These are phyloP conservation scores for Leishmania gerbilli DNA, from an alignment of 208 protist species.

Conservation along the genomic window DNA sequence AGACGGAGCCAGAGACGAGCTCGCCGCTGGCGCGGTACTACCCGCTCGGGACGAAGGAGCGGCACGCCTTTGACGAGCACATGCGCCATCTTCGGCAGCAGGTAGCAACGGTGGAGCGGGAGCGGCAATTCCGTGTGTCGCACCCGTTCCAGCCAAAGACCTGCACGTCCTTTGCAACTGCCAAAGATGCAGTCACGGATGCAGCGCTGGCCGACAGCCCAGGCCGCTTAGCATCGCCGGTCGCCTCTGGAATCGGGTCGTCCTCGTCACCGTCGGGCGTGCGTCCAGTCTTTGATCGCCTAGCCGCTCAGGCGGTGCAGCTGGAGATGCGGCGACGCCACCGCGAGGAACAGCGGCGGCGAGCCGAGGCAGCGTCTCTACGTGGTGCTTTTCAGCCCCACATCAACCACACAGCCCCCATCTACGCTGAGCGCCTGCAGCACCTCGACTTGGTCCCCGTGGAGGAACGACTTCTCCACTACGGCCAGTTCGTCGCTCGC, in stretches of 20 bases:
- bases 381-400: constrained; percentile 53
- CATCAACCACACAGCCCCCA: constrained; percentile 41
- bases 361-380: constrained; percentile 41
- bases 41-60: constrained; percentile 63
- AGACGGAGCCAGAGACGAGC: not conserved
- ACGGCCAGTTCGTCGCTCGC: constrained; percentile 54
- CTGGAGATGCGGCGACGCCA: constrained; percentile 38
- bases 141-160: constrained; percentile 25
- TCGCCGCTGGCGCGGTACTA: constrained; percentile 37
- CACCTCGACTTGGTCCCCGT: constrained; percentile 47
- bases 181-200: not conserved
- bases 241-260: not conserved
- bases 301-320: constrained; percentile 38
- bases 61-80: constrained; percentile 55
- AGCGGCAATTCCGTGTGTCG: constrained; percentile 22
- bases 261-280: not conserved
- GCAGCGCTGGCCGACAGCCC: not conserved
- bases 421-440: constrained; percentile 13
- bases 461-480: constrained; percentile 77
- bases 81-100: constrained; percentile 32
- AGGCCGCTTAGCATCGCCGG: not conserved
- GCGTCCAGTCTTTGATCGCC: constrained; percentile 60
- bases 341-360: constrained; percentile 41
- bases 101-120: not conserved
- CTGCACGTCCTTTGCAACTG: not conserved